These are phyloP conservation scores for Phytophthora cactorum DNA, from an alignment of 352 stramenopile species.

Conservation along the genomic window DNA sequence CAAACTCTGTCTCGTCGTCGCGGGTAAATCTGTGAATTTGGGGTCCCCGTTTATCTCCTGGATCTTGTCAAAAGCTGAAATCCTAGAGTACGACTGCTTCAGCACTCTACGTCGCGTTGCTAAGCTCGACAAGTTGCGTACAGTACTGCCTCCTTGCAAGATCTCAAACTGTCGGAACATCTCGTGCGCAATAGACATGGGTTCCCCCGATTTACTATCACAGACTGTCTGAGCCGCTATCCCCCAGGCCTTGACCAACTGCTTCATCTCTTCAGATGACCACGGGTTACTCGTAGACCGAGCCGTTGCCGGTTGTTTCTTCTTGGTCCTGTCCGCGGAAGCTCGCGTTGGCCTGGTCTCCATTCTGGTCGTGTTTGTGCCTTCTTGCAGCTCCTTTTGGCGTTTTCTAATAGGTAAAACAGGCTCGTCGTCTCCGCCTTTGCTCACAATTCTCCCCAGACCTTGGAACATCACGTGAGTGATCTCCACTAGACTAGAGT, in stretches of 20 bases:
- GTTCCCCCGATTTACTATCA: constrained; percentile 11
- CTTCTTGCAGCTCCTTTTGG: constrained; percentile 22
- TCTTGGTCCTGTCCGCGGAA: constrained; percentile 5
- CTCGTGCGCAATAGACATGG: constrained; percentile 41
- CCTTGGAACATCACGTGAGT: constrained; percentile 30
- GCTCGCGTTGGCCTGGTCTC: constrained; percentile 22
- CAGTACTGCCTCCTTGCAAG: constrained; percentile 23
- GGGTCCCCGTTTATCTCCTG: constrained; percentile 41
- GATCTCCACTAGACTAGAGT: constrained; percentile 42
- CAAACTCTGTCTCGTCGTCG: constrained; percentile 18
- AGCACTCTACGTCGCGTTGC: constrained; percentile 39
- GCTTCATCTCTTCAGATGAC: constrained; percentile 36
- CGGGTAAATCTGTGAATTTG: constrained; percentile 30
- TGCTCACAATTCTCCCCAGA: constrained; percentile 30
- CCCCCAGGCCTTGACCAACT: constrained; percentile 38
- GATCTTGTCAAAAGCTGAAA: constrained; percentile 40
- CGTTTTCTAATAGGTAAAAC: neutral
- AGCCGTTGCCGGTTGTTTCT: constrained; percentile 1
- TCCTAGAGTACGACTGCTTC: constrained; percentile 36
- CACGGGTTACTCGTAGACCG: constrained; percentile 26
- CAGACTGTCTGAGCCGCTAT: constrained; percentile 27
- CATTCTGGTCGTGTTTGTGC: neutral
- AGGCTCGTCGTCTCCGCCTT: constrained; percentile 22
- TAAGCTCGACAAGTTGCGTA: constrained; percentile 35
- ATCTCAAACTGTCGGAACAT: constrained; percentile 36